These are phyloP conservation scores for Mycena venus DNA, from an alignment of 768 basidiomycete genomes.

Conservation along the genomic window DNA sequence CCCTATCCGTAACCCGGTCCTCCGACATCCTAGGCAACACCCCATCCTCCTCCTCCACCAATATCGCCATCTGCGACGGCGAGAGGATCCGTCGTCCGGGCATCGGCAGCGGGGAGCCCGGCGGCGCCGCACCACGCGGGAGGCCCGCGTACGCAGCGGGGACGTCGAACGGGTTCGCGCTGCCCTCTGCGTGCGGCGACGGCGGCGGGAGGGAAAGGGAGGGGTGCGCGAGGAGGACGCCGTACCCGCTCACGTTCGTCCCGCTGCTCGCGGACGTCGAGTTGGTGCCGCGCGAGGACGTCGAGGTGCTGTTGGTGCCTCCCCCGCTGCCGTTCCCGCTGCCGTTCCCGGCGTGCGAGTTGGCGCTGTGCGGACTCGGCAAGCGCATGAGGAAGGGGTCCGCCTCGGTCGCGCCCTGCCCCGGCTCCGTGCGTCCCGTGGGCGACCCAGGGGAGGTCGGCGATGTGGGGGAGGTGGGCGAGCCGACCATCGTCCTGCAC, in stretches of 20 bases:
- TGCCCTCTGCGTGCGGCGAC: background rate
- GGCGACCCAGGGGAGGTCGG: background rate
- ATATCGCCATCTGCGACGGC: constrained; percentile 28
- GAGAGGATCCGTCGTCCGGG: constrained; percentile 27
- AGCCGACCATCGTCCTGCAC: constrained; percentile 13
- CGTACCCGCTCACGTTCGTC: constrained; percentile 31
- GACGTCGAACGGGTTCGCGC: background rate
- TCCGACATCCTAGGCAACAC: constrained; percentile 4
- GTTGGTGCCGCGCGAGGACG: constrained; percentile 23
- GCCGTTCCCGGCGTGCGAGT: background rate
- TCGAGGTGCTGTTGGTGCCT: constrained; percentile 8
- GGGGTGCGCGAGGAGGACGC: constrained; percentile 31
- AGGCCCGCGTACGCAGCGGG: background rate
- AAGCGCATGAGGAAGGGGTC: constrained; percentile 30
- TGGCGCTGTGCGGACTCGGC: constrained; percentile 20
- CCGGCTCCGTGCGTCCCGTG: background rate
- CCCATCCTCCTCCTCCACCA: constrained; percentile 27
- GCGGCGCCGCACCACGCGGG: constrained; percentile 22
- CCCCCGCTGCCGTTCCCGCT: background rate
- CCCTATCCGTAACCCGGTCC: constrained; percentile 6
- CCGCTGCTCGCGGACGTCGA: constrained; percentile 19
- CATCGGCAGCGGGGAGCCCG: background rate
- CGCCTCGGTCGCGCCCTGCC: constrained; percentile 21
- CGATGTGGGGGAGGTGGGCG: background rate
- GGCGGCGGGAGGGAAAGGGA: constrained; percentile 6